Base-by-base conservation (phyloP, 345 rosid species). In the Melastoma malabathricum region DNA sequence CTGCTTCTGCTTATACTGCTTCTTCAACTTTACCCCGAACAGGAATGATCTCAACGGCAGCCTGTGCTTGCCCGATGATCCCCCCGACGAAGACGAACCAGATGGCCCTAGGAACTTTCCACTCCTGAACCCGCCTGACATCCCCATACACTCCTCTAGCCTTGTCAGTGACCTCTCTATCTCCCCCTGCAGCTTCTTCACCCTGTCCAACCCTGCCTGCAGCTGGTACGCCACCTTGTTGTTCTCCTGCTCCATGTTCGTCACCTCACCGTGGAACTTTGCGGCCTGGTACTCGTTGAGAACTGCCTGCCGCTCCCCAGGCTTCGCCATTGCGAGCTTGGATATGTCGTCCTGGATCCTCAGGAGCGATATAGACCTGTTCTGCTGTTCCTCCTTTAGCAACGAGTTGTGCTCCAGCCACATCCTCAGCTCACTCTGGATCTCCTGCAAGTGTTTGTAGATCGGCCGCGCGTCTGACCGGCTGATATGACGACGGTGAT, bases 201-300 rank as follows among this genome's bases (percentile, higher is more conserved):
- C 87, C 8, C 72, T 67, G 10, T 69, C 74, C 44, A 71, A 68
- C 18, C 98, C 93, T 0, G 72, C 59, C n/a, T 73, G 69, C 58
- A 87, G 51, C 52, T 92, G 86, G 2, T 62, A 57, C 0, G 78
- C 68, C 17, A 92, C 75, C 77, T 79, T 92, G 51, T 56, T 69
- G 78, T 64, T 82, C 62, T 87, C 98, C 55, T 82, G 95, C 60
- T 85, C 81, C 97, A 92, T 87, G 84, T 83, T 84, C 20, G 78
- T 65, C 64, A 84, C 57, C 70, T 92, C 95, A 8, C 95, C 95
- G 48, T 79, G 94, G 56, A 82, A 81, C 76, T 79, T 79, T 6
- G 94, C 94, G 1, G 85, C 90, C 63, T 88, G 83, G 55, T 71
- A 79, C 47, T 58, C 72, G 34, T 67, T 74, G 10, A 82, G 63